These are phyloP conservation scores for Basidioascus undulatus DNA, from an alignment of 768 basidiomycete species.

Conservation along the genomic window DNA sequence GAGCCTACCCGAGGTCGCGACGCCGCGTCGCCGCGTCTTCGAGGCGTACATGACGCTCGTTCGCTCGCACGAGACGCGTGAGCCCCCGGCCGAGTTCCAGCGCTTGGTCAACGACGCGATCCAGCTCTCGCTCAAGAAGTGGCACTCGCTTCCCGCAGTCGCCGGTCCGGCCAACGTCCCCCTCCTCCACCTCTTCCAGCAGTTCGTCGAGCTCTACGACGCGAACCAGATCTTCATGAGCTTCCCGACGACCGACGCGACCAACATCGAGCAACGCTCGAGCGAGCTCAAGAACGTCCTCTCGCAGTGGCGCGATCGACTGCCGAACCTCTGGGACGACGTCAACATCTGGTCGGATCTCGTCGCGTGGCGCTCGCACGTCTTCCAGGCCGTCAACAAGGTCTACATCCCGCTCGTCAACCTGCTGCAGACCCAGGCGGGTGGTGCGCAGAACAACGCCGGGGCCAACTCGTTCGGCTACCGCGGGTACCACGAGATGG, in stretches of 20 bases:
- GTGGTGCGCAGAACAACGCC: slow-evolving; percentile 21
- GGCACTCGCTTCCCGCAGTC: slow-evolving; percentile 65
- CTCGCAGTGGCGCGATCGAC: slow-evolving; percentile 85
- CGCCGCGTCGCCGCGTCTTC: slow-evolving; percentile 90
- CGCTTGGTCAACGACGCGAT: slow-evolving; percentile 81
- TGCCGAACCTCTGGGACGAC: slow-evolving; percentile 88
- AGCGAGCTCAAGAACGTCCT: slow-evolving; percentile 88
- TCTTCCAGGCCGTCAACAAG: slow-evolving; percentile 90
- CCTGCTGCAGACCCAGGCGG: slow-evolving; percentile 12
- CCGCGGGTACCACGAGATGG: slow-evolving; percentile 93
- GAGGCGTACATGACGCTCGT: slow-evolving; percentile 80
- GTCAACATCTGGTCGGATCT: slow-evolving; percentile 97
- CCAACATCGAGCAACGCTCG: slow-evolving; percentile 82
- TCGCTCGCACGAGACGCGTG: slow-evolving; percentile 52
- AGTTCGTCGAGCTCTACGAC: slow-evolving; percentile 92
- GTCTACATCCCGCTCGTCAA: slow-evolving; percentile 77
- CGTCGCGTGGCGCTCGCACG: slow-evolving; percentile 97
- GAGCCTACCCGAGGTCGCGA: slow-evolving; percentile 59
- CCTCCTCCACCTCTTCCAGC: slow-evolving; percentile 89
- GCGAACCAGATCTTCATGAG: slow-evolving; percentile 75
- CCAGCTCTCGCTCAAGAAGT: slow-evolving; percentile 87
- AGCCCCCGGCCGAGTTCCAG: slow-evolving; percentile 56
- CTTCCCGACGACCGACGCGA: slow-evolving; percentile 56
- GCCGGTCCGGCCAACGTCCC: slow-evolving; percentile 84
- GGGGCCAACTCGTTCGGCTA: slow-evolving; percentile 53